Evolutionary conservation across 805 yeast species (phyloP), one percentile per base, ranked within the genome.

Genomic region (Tetrapisispora fleetii): DNA sequence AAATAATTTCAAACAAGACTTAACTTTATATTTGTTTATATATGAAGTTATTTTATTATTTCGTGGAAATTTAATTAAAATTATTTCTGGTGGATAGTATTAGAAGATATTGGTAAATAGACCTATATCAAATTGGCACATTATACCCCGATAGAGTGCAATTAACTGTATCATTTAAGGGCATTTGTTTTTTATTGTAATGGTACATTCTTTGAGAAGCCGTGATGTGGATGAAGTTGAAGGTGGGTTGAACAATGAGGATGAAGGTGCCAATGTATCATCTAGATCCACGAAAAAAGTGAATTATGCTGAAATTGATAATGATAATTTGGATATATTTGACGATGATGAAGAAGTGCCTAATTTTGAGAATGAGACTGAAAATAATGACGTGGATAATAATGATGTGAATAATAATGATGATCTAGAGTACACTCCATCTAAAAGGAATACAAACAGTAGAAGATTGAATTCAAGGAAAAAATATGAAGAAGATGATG

Each of bases 291-390:
- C 66, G 54, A 58, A 62, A 46, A 68, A 60, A 47, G 55, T 68
- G 13, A 63, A 67, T 48, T 69, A 69, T 45, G 67, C 71, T 1
- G 69, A 62, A 41, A 55, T 66, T 2, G 72, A 67, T 43, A 54
- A 59, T 19, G 69, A 64, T 46, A 59, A 56, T 39, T 45, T n/a
- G 62, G 48, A 56, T 11, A 60, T 57, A 37, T 63, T 53, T 33
- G 50, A 49, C 4, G 48, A 41, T n/a, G 37, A 53, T 36, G 37
- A 52, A 32, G 41, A 55, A 30, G 27, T 30, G 36, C 46, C 45
- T 16, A 51, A 47, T n/a, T 50, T 24, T 18, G 53, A 45, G 49
- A 48, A 48, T 19, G 51, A 46, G 33, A 40, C 39, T 3, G 43
- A 37, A 13, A 51, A 22, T 40, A 38, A 44, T 4, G 50, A 28